Base-by-base conservation (phyloP, 345 rosid genomes). In the Noccaea bulbosa region DNA sequence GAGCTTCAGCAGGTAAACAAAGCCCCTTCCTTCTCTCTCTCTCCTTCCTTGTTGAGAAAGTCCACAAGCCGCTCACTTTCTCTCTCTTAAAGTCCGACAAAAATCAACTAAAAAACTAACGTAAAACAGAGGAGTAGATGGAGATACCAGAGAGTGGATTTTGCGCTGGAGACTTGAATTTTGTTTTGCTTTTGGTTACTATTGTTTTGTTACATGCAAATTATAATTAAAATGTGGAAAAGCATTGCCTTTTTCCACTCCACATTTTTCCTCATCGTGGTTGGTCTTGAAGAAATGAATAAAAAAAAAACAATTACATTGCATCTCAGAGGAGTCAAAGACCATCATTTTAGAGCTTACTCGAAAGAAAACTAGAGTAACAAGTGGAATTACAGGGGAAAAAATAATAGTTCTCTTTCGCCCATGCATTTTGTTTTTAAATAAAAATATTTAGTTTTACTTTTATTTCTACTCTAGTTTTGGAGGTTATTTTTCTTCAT, bases 61-160 rank as follows among this genome's bases (percentile, higher is more conserved):
- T 64, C 76, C 64, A 72, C 76, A 14, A 64, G 11, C 51, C 35
- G 61, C 50, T 27, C 61, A 70, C 59, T 33, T 56, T 72, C 70
- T 72, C 70, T 72, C 65, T 62, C 77, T 65, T 52, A 65, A 57
- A 72, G 65, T 65, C 77, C 77, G 71, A 73, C 77, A 65, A 73
- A 60, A 73, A 47, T 55, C 65, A 72, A 64, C 69, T 37, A 20
- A 9, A 9, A 54, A 63, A 62, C 34, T 44, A 40, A 40, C 61
- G 62, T 71, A 50, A 59, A 53, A 63, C 63, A 35, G 37, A 63
- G 45, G 40, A 72, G 62, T 54, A 54, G 54, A 22, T 39, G 15
- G 32, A 62, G 32, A 27, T 27, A 34, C 34, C 38, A 20, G 56
- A 64, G 71, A 62, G 70, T 65, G 77, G 65, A 47, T 27, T 55